Evolutionary conservation across 1,139 yeast genomes (phyloP).

Genomic region (Nadsonia starkeyi-henricii): DNA sequence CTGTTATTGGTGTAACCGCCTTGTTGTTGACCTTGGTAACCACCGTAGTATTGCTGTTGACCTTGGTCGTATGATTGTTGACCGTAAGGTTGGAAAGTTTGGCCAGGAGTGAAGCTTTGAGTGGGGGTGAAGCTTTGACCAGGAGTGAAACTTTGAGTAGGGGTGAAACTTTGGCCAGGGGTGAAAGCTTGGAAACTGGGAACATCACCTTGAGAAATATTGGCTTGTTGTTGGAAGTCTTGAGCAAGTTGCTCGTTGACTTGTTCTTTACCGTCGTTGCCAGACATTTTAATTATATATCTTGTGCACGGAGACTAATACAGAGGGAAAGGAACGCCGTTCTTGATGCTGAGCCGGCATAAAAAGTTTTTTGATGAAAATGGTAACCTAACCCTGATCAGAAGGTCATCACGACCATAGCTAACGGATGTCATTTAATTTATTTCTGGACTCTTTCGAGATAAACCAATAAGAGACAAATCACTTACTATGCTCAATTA

Average conservation of each 20-base stretch:
- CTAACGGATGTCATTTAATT: too few species aligned
- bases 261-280: neutral
- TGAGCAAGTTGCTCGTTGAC: constrained; percentile 8
- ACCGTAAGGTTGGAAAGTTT: constrained; percentile 19
- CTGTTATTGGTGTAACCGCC: constrained; percentile 15
- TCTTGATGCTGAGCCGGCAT: neutral
- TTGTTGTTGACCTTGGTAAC: constrained; percentile 18
- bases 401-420: too few species aligned
- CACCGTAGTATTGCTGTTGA: constrained; percentile 17
- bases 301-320: neutral
- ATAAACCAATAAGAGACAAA: too few species aligned
- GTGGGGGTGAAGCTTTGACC: constrained; percentile 20
- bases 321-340: neutral
- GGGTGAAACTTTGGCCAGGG: constrained; percentile 17
- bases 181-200: constrained; percentile 10
- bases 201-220: neutral
- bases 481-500: too few species aligned
- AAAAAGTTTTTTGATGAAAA: neutral
- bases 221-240: constrained; percentile 8
- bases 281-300: neutral
- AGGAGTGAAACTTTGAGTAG: constrained; percentile 35
- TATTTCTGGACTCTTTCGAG: too few species aligned
- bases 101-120: constrained; percentile 15
- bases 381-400: neutral
- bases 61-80: constrained; percentile 22